Evolutionary conservation across 768 basidiomycete genomes (phyloP).

Genomic region (Ramaria rubella): DNA sequence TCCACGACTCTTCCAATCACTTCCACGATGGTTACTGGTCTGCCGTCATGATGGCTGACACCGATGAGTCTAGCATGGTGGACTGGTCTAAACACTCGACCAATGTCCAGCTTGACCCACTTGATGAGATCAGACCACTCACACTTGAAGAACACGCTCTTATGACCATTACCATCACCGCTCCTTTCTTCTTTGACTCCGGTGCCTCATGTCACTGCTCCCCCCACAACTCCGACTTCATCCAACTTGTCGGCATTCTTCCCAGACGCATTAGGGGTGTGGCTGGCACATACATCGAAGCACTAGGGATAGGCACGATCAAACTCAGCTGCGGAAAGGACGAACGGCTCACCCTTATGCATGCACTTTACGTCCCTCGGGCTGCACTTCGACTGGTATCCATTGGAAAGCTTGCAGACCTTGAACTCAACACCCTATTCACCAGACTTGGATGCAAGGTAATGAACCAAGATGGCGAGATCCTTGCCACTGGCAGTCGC

Average conservation of each 20-base stretch:
- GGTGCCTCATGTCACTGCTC: slow-evolving; percentile 24
- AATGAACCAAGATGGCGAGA: neutral
- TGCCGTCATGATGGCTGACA: neutral
- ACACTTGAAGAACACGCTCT: too few species aligned
- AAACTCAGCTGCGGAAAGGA: slow-evolving; percentile 15
- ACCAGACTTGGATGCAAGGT: neutral
- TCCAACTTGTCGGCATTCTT: slow-evolving; percentile 17
- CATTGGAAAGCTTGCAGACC: slow-evolving; percentile 8
- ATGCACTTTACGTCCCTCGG: slow-evolving; percentile 18
- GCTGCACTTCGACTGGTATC: slow-evolving; percentile 15
- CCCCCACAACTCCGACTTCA: slow-evolving; percentile 21
- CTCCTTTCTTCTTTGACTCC: slow-evolving; percentile 23
- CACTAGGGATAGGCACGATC: slow-evolving; percentile 23
- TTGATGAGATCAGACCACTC: too few species aligned
- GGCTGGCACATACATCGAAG: slow-evolving; percentile 21
- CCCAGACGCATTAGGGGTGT: slow-evolving; percentile 22
- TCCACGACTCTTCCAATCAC: neutral
- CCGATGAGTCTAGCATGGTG: neutral
- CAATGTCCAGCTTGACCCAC: neutral
- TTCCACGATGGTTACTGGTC: neutral
- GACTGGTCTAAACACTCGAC: neutral
- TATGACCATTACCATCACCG: neutral
- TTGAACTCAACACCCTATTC: too few species aligned
- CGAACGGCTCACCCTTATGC: neutral
- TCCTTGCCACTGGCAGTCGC: neutral